Evolutionary conservation across 2,329 filamentous ascomycete genomes (phyloP).

Genomic region (Neopestalotiopsis sp.): DNA sequence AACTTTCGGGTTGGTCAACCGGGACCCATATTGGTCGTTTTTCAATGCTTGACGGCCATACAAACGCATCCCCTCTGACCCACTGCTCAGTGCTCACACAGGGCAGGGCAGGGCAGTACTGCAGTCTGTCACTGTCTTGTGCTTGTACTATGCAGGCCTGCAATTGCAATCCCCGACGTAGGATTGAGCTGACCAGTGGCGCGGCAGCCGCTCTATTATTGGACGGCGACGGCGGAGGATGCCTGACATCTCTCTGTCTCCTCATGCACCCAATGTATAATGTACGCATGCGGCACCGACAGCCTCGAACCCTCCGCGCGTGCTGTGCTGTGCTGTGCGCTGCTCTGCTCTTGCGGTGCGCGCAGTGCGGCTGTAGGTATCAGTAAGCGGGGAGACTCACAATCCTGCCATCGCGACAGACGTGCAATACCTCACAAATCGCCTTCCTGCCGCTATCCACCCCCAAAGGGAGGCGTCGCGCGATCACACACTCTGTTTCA

Average conservation of each 20-base stretch:
- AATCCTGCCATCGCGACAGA: neutral
- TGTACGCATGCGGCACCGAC: slow-evolving; percentile 7
- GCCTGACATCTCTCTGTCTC: slow-evolving; percentile 11
- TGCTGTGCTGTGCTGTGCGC: too few species aligned
- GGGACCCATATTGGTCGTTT: neutral
- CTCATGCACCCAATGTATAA: slow-evolving; percentile 3
- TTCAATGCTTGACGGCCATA: neutral
- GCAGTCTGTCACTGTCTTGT: neutral
- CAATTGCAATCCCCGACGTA: slow-evolving; percentile 14
- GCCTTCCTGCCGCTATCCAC: neutral
- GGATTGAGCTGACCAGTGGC: slow-evolving; percentile 16
- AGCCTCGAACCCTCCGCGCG: slow-evolving; percentile 9
- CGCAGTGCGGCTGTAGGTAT: slow-evolving; percentile 10
- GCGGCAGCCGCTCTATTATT: slow-evolving; percentile 3
- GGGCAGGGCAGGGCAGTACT: neutral
- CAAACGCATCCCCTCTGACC: neutral
- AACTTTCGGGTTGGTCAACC: neutral
- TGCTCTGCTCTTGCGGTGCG: too few species aligned
- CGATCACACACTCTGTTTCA: neutral
- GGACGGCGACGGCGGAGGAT: slow-evolving; percentile 7
- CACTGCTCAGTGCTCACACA: neutral
- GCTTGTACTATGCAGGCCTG: neutral
- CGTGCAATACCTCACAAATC: neutral
- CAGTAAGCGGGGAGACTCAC: slow-evolving; percentile 11
- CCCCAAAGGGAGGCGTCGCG: neutral